Base-by-base conservation (phyloP, 1,284 basidiomycete species). In the Takashimella koratensis region DNA sequence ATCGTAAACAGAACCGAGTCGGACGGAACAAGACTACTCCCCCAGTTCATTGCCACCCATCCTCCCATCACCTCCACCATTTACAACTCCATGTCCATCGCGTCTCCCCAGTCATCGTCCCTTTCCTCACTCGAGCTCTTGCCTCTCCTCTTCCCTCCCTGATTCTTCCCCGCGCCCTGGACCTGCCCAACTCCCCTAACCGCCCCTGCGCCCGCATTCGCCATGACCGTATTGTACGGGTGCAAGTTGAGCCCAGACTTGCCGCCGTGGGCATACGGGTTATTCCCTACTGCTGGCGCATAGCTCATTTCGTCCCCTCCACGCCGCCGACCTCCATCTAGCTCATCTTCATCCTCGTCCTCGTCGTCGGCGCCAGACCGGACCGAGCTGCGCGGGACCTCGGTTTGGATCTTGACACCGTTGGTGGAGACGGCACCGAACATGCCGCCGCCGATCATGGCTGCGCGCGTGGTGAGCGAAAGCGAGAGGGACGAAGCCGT, bases 401-500 rank as follows among this genome's bases (percentile, higher is more conserved):
- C 58, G 4, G 63, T 62, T 43, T 65, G 55, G 42, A 63, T 58
- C 54, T 57, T 56, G 55, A 59, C 30, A 40, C 39, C 46, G 39
- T 30, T 26, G 23, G 20, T 40, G 21, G 43, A 23, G 8, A 58
- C 58, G 3, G 40, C 45, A 36, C 70, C 70, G 50, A 75, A 73
- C 67, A 73, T 73, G 36, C 71, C 71, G 16, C 66, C 65, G 16
- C 70, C 68, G 8, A 73, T 60, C 55, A 74, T 68, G 19, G 66
- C 66, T 4, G 66, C 67, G 8, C 70, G 57, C 27, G 65, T 58
- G 5, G 57, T 53, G 10, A 65, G 47, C 13, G 60, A 60, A 16
- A 67, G 53, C 3, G 59, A 55, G 19, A 58, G 47, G 20, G 11
- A 20, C 10, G 20, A 44, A 24, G 23, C 41, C 30, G 21, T 13